These are phyloP conservation scores for Ustilago lituana DNA, from an alignment of 1,284 basidiomycete genomes.

Conservation along the genomic window DNA sequence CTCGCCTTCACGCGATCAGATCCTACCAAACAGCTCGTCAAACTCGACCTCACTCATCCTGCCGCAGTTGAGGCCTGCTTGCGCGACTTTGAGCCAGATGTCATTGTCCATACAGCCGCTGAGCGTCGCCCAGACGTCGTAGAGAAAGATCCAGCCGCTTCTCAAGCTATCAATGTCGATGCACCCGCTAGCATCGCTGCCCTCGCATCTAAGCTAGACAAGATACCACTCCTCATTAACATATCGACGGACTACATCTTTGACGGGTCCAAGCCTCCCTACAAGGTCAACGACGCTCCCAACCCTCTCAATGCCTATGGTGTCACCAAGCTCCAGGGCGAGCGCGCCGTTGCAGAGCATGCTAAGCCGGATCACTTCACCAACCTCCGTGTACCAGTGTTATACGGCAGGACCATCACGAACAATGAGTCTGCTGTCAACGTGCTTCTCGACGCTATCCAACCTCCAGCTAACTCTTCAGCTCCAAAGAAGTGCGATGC, in stretches of 20 bases:
- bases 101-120: conserved; percentile 71
- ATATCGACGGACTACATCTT: conserved; percentile 69
- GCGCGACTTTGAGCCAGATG: conserved; percentile 66
- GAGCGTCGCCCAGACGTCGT: conserved; percentile 69
- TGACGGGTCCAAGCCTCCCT: conserved; percentile 68
- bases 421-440: conserved; percentile 65
- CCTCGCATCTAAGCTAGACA: conserved; percentile 51
- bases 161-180: conserved; percentile 69
- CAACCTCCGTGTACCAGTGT: conserved; percentile 68
- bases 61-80: conserved; percentile 68
- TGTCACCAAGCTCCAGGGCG: conserved; percentile 59
- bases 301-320: conserved; percentile 71
- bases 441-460: conserved; percentile 55
- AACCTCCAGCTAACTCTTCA: conserved; percentile 15
- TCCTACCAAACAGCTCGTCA: conserved; percentile 64
- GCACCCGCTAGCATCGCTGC: conserved; percentile 68
- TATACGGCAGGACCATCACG: conserved; percentile 56
- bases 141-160: conserved; percentile 68
- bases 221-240: conserved; percentile 68
- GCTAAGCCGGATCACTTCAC: conserved; percentile 57
- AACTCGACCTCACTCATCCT: conserved; percentile 70
- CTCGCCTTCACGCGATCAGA: conserved; percentile 69
- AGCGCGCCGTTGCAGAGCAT: conserved; percentile 64
- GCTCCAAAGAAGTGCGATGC: conserved; percentile 51
- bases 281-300: conserved; percentile 68